A percentile compares a stretch with the other conserved stretches of the same genome.
Conservation (phyloP, 2,329 filamentous ascomycete species). For the Tolypocladium sp. region DNA sequence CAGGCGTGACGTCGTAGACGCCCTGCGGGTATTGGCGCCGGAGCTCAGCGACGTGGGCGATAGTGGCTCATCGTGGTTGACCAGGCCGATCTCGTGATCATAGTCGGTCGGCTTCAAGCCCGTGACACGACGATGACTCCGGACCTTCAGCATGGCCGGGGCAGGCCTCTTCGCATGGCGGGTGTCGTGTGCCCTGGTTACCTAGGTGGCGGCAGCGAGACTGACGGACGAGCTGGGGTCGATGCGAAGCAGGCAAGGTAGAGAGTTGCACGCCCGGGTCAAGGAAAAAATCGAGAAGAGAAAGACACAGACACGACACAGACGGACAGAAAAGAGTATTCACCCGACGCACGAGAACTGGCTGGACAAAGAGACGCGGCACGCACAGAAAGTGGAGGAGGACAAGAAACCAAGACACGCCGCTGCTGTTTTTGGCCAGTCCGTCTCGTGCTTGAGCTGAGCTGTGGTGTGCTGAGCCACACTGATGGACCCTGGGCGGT, state of each 20-base stretch:
- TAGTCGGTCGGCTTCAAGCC: slow-evolving; percentile 52
- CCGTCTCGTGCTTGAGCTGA: neutral
- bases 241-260: neutral
- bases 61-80: slow-evolving; percentile 40
- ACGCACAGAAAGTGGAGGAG: neutral
- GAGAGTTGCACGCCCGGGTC: neutral
- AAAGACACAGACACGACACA: neutral
- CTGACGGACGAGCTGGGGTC: neutral
- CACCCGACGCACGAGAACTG: too few species aligned
- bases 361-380: too few species aligned
- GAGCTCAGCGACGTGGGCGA: slow-evolving; percentile 12
- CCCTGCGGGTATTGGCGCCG: slow-evolving; percentile 7
- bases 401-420: neutral
- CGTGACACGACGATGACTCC: slow-evolving; percentile 45
- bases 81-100: slow-evolving; percentile 62
- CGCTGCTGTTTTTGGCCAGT: neutral
- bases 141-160: slow-evolving; percentile 21
- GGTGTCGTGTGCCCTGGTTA: neutral
- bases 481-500: neutral
- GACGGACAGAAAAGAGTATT: neutral
- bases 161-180: slow-evolving; percentile 11
- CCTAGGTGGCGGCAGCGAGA: neutral
- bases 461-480: neutral
- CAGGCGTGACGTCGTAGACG: slow-evolving; percentile 7
- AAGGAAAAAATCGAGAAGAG: neutral